These are phyloP conservation scores for Morella rubra DNA, from an alignment of 306 rosid species.

Conservation along the genomic window DNA sequence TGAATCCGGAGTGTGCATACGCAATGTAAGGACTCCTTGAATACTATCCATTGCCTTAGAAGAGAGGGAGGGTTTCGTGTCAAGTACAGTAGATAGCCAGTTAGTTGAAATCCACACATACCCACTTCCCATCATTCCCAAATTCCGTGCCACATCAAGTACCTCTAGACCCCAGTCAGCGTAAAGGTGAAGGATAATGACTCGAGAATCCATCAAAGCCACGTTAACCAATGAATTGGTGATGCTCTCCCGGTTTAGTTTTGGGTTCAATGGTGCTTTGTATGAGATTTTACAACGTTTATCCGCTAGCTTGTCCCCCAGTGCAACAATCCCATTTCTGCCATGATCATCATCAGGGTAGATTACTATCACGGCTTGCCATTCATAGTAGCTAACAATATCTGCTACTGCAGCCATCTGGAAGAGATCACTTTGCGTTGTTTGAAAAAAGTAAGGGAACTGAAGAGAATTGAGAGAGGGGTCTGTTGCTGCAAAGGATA, in stretches of 20 bases:
- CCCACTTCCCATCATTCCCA: no score
- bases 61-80: no score
- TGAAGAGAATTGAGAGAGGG: conserved; percentile 92
- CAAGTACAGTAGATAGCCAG: no score
- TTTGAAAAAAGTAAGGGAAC: conserved; percentile 79
- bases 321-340: conserved; percentile 72
- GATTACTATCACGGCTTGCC: conserved; percentile 87
- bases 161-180: no score
- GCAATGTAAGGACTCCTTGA: no score
- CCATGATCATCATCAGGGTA: conserved; percentile 88
- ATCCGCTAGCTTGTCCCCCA: conserved; percentile 76
- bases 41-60: no score
- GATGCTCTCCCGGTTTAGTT: conserved; percentile 49
- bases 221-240: no score
- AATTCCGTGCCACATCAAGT: no score
- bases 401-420: conserved; percentile 87
- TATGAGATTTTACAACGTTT: conserved; percentile 74
- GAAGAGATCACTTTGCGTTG: conserved; percentile 64
- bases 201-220: no score
- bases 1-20: no score
- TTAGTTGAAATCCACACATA: no score
- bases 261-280: conserved; percentile 66
- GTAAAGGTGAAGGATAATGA: no score
- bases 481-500: conserved; percentile 78
- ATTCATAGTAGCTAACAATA: conserved; percentile 54